These are phyloP conservation scores for Microbotryomycetes sp. DNA, from an alignment of 1,284 basidiomycete genomes.

Conservation along the genomic window DNA sequence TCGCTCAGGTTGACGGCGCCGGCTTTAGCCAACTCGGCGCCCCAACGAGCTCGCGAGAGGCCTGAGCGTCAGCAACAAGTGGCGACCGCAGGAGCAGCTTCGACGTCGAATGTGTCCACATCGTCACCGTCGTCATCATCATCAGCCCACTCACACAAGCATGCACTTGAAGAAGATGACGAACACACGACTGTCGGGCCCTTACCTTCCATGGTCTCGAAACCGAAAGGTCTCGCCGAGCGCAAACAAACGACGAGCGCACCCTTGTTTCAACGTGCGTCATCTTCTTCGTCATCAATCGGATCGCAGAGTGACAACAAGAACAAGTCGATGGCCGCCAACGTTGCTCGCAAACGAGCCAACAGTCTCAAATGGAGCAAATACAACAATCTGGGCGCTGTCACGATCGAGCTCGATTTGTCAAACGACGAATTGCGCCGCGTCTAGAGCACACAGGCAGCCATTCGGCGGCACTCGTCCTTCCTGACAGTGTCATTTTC, in stretches of 20 bases:
- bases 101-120: not conserved
- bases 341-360: slow-evolving; percentile 21
- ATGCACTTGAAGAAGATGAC: not conserved
- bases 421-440: slow-evolving; percentile 24
- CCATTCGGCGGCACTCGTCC: no score
- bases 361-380: slow-evolving; percentile 32
- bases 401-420: slow-evolving; percentile 25
- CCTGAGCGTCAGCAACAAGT: not conserved
- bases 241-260: not conserved
- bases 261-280: not conserved
- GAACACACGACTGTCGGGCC: not conserved
- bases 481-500: no score
- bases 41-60: not conserved
- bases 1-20: not conserved
- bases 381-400: slow-evolving; percentile 14
- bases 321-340: slow-evolving; percentile 17
- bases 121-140: not conserved
- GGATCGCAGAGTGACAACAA: no score
- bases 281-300: not conserved
- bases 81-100: not conserved
- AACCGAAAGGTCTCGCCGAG: not conserved
- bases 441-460: not conserved
- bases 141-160: not conserved
- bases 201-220: not conserved
- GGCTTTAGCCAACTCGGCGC: not conserved